These are phyloP conservation scores for Ceratobasidium sp. DNA, from an alignment of 1,284 basidiomycete genomes.

Conservation along the genomic window DNA sequence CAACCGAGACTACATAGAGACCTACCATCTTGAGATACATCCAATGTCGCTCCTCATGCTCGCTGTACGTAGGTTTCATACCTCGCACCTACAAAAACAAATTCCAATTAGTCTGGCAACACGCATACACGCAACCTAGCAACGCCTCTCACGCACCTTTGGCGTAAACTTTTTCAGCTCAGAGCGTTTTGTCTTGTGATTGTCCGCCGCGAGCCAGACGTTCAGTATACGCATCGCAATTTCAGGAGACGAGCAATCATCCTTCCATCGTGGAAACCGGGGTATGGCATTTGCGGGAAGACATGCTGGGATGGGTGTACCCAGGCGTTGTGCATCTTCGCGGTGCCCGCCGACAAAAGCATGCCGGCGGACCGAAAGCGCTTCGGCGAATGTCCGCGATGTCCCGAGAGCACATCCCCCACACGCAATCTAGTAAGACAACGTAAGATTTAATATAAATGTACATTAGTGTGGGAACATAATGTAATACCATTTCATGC, in stretches of 20 bases:
- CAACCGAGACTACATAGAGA: not conserved
- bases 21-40: conserved; percentile 37
- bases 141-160: conserved; percentile 10
- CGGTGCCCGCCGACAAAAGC: conserved; percentile 19
- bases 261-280: conserved; percentile 39
- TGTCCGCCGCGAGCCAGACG: conserved; percentile 38
- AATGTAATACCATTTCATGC: conserved; percentile 29
- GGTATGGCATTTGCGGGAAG: conserved; percentile 27
- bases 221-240: conserved; percentile 40
- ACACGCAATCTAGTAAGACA: conserved; percentile 16
- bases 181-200: conserved; percentile 31
- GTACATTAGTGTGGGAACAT: not conserved
- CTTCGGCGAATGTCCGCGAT: conserved; percentile 28
- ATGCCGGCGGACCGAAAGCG: conserved; percentile 23
- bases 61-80: conserved; percentile 35
- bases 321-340: conserved; percentile 20
- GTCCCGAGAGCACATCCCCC: conserved; percentile 38
- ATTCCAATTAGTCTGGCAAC: not conserved
- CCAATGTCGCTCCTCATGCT: conserved; percentile 42
- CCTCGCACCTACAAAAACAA: conserved; percentile 4
- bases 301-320: conserved; percentile 18
- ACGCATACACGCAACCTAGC: not conserved
- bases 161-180: conserved; percentile 39
- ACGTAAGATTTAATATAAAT: not conserved
- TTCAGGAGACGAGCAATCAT: conserved; percentile 31